Evolutionary conservation across 106 monocot genomes (phyloP).

Genomic region (Allium cepa): DNA sequence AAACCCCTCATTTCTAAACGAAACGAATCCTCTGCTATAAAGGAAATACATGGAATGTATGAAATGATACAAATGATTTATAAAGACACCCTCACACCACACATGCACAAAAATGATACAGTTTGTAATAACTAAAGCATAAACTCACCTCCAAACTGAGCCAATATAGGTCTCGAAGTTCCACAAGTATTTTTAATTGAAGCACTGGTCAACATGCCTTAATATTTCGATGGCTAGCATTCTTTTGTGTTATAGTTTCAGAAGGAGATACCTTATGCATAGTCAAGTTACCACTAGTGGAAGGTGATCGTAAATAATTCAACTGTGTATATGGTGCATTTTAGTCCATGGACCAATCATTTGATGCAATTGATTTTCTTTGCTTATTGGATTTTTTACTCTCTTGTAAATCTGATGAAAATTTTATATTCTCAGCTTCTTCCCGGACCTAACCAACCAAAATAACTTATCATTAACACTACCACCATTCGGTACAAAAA

Average conservation of each 20-base stretch:
- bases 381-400: no score
- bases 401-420: no score
- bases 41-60: no score
- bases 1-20: conserved; percentile 8
- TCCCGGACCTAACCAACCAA: no score
- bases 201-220: background rate
- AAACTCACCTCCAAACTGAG: background rate
- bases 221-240: no score
- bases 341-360: background rate
- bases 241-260: background rate
- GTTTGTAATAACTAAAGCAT: background rate
- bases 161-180: background rate
- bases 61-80: no score
- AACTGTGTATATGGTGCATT: background rate
- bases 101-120: no score
- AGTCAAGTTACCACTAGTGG: background rate
- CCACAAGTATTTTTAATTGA: background rate
- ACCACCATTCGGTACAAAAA: no score
- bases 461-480: no score
- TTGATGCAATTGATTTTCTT: no score
- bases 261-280: background rate
- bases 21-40: conserved; percentile 1
- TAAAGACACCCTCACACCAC: no score
- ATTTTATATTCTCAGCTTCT: no score
- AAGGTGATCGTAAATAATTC: background rate